Evolutionary conservation across 2,329 filamentous ascomycete species (phyloP), one percentile per base, ranked within the genome.

Genomic region (Ceratocystis harringtonii): DNA sequence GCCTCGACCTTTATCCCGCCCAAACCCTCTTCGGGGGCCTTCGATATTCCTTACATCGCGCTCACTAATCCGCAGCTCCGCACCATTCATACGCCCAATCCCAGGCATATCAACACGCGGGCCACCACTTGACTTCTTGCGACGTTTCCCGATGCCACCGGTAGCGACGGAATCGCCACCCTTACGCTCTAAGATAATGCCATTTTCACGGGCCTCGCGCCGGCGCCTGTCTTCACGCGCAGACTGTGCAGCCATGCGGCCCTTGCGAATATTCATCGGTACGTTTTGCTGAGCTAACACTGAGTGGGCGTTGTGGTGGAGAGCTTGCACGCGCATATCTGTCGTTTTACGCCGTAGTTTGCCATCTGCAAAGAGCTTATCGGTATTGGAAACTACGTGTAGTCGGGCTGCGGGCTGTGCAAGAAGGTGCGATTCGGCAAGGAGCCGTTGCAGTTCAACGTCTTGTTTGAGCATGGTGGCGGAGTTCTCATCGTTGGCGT

Each of bases 341-440:
- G 88, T 84, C 0, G 92, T 89, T 74, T 89, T 89, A 70, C 90
- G 85, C 41, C 92, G 84, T 70, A 88, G 87, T 70, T 85, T 86
- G 64, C 92, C 92, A 2, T 78, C 76, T 36, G 78, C 72, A 68
- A 81, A 82, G 68, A 75, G 74, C 64, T 73, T 77, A 62, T 74
- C 73, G 57, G 72, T 72, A 50, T 76, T 73, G 50, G 69, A 68
- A 48, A 57, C 65, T 43, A 70, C 69, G 17, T 75, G 72, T 2
- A 80, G 77, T 65, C 80, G 77, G 32, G 78, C 77, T 15, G 80
- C 78, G 0, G 82, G 78, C 15, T 74, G 71, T 12, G 71, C 68
- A 66, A 97, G 84, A 68, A 97, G 86, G 75, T 96, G 91, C 0
- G 92, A 96, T 79, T 99, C 94, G 70, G 87, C 82, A 66, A 99